Evolutionary conservation across 495 filamentous ascomycete species (phyloP).

Genomic region (Talaromyces proteolyticus): DNA sequence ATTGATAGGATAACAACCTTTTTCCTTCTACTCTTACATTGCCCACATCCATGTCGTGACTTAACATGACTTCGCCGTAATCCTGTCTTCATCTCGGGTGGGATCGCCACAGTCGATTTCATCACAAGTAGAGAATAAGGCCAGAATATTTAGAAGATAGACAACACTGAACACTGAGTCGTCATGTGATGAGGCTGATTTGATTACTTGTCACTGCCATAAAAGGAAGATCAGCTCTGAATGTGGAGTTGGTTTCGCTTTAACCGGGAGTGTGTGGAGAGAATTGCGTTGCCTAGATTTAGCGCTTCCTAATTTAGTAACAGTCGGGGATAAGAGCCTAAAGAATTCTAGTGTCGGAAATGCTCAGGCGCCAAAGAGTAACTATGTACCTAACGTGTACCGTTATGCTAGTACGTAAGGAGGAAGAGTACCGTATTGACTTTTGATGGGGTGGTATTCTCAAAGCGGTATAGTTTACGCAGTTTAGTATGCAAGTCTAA

Average conservation of each 20-base stretch:
- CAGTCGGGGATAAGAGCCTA: too few relatives aligned
- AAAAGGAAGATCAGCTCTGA: too few relatives aligned
- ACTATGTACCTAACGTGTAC: too few relatives aligned
- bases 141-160: background rate
- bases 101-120: background rate
- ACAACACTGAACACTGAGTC: too few relatives aligned
- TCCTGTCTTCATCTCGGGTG: slow-evolving; percentile 1
- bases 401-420: too few relatives aligned
- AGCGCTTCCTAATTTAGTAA: background rate
- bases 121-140: background rate
- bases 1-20: background rate
- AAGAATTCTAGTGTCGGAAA: too few relatives aligned
- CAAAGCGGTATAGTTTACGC: slow-evolving; percentile 5
- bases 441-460: background rate
- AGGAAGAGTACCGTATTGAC: too few relatives aligned
- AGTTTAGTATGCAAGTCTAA: background rate
- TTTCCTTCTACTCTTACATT: slow-evolving; percentile 3
- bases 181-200: too few relatives aligned
- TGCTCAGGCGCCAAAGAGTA: background rate
- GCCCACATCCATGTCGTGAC: slow-evolving; percentile 4
- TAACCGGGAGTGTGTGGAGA: background rate
- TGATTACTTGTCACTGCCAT: slow-evolving; percentile 2
- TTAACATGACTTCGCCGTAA: slow-evolving; percentile 3
- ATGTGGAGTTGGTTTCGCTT: too few relatives aligned
- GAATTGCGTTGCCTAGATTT: slow-evolving; percentile 2